Base-by-base conservation (phyloP, 495 filamentous ascomycete genomes). In the Durotheca rogersii region DNA sequence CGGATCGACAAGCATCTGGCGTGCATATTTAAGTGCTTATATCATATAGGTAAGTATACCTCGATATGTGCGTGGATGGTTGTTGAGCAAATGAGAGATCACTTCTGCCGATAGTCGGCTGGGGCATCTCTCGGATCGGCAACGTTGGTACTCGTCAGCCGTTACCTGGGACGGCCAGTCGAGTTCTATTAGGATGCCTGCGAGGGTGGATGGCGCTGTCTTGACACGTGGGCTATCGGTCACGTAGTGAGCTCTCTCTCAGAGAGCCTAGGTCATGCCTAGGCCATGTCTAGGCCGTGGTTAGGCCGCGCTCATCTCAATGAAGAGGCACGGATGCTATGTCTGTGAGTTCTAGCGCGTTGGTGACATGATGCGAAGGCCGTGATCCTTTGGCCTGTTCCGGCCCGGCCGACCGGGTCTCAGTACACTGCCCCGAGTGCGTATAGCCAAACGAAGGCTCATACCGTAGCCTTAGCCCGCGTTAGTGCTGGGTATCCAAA, bases 161-260 rank as follows among this genome's bases (percentile, higher is more conserved):
- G 9, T 27, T 9, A 27, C 4, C 23, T 27, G 23, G 9, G 23
- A 27, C 23, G 23, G 23, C 23, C 23, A 4, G 23, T 27, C 23
- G 23, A 27, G 23, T 27, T 27, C 23, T 9, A n/a, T n/a, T n/a
- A 9, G 23, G 23, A 27, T 27, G 23, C 4, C 23, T 9, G 23
- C 9, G 9, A 33, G 27, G 35, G 31, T 32, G 21, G 34, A 38
- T 10, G 17, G n/a, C 15, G 19, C 40, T 18, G 37, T 34, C 29
- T 18, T 49, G 23, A 48, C 49, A 53, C 34, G 49, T 58, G 44
- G 49, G 39, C 49, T 41, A 17, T 23, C 34, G 10, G 36, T 29
- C 25, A 30, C 44, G 39, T n/a, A 27, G 23, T 27, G 1, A 29
- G 14, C 11, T n/a, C n/a, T n/a, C n/a, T n/a, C n/a, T n/a, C n/a